Conservation (phyloP, 176 grass and related monocot species). For the Ananas comosus region DNA sequence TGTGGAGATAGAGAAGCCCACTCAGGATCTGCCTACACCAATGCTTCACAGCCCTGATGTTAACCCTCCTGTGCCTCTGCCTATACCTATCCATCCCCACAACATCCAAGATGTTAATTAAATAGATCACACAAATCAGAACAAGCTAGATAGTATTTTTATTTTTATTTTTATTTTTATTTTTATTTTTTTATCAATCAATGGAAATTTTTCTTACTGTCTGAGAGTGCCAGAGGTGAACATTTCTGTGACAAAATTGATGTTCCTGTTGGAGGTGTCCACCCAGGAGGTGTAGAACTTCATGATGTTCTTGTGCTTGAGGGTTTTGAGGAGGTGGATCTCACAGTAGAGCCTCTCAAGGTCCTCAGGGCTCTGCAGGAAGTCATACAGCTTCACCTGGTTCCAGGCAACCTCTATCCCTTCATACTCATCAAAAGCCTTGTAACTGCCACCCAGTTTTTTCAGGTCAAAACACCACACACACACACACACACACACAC, state of each 20-base stretch:
- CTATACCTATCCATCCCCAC: conserved; percentile 52
- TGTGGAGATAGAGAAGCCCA: conserved; percentile 77
- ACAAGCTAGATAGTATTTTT: too few relatives aligned
- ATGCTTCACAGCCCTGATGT: conserved; percentile 88
- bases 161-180: too few relatives aligned
- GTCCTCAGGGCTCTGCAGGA: conserved; percentile 74
- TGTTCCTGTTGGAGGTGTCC: conserved; percentile 63
- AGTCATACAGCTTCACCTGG: conserved; percentile 88
- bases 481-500: neutral
- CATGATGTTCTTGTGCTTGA: conserved; percentile 95
- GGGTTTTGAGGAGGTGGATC: conserved; percentile 95
- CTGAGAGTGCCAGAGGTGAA: conserved; percentile 95
- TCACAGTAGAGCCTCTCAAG: conserved; percentile 93
- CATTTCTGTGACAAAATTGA: conserved; percentile 99
- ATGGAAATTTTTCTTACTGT: conserved; percentile 42
- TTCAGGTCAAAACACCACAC: neutral
- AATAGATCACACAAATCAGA: neutral
- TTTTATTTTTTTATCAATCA: too few relatives aligned
- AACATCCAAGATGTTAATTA: conserved; percentile 3
- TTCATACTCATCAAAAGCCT: conserved; percentile 84
- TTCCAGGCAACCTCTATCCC: conserved; percentile 99
- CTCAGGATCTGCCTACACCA: conserved; percentile 91
- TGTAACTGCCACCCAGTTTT: conserved; percentile 40
- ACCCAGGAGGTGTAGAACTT: conserved; percentile 97
- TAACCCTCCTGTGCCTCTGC: conserved; percentile 56